Percentiles rank a stretch among this genome's conserved stretches.
These are phyloP conservation scores for Aspergillus terreus DNA, from an alignment of 2,329 filamentous ascomycete genomes.

Conservation along the genomic window DNA sequence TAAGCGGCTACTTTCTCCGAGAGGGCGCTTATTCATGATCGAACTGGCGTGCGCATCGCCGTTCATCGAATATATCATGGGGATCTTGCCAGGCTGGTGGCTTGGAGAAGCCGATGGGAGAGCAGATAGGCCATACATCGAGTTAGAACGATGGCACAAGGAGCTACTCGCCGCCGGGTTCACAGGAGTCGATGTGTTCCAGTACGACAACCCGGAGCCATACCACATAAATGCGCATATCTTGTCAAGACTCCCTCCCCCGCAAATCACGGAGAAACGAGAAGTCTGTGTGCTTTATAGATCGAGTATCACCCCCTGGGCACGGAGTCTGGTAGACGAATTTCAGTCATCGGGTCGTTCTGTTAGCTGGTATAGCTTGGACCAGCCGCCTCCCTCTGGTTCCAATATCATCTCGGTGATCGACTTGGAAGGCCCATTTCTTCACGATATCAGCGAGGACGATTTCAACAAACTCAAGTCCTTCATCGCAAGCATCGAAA, in stretches of 20 bases:
- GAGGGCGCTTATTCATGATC: slow-evolving; percentile 44
- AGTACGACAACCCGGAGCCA: slow-evolving; percentile 9
- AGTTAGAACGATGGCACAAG: slow-evolving; percentile 12
- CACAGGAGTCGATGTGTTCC: slow-evolving; percentile 9
- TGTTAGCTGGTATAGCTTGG: slow-evolving; percentile 3
- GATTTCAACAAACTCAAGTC: slow-evolving; percentile 1
- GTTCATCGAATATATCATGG: slow-evolving; percentile 25
- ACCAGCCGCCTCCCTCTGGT: not conserved
- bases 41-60: slow-evolving; percentile 31
- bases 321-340: slow-evolving; percentile 3
- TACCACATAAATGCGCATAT: slow-evolving; percentile 12
- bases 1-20: slow-evolving; percentile 31
- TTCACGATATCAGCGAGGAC: slow-evolving; percentile 4
- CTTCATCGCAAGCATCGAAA: not conserved
- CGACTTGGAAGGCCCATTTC: slow-evolving; percentile 12
- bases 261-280: not conserved
- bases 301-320: not conserved
- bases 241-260: not conserved
- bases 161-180: slow-evolving; percentile 19
- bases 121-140: slow-evolving; percentile 16
- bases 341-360: slow-evolving; percentile 2
- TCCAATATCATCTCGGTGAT: slow-evolving; percentile 10
- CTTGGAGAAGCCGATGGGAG: slow-evolving; percentile 20
- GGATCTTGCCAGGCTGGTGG: slow-evolving; percentile 41
- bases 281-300: slow-evolving; percentile 1